Conservation (phyloP, 2,329 filamentous ascomycete species). For the Coniochaeta hoffmannii region DNA sequence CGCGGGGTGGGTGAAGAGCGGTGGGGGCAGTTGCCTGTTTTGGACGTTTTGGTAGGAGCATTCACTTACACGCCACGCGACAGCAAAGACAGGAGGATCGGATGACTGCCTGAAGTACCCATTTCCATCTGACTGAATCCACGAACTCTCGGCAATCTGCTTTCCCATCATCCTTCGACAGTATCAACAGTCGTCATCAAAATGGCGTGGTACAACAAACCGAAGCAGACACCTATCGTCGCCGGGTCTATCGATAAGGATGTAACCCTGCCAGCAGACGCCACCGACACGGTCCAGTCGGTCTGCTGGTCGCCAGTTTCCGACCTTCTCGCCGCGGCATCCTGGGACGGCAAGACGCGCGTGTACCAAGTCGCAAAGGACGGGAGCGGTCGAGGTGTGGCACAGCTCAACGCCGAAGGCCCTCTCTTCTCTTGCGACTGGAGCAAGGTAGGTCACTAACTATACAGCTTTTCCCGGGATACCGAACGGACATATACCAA, state of each 20-base stretch:
- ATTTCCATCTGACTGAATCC: too few relatives aligned
- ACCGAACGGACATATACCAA: conserved; percentile 11
- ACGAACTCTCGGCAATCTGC: background rate
- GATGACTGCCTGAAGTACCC: too few relatives aligned
- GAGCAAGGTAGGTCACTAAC: conserved; percentile 28
- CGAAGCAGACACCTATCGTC: background rate
- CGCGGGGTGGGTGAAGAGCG: too few relatives aligned
- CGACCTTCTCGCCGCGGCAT: conserved; percentile 24
- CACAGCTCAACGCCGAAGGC: conserved; percentile 15
- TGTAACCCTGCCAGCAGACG: conserved; percentile 17
- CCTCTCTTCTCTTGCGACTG: conserved; percentile 28
- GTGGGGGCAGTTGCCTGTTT: background rate
- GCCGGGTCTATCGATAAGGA: background rate
- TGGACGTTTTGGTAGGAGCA: background rate
- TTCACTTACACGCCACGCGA: background rate
- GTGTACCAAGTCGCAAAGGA: conserved; percentile 23
- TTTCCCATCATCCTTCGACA: background rate
- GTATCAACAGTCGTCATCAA: background rate
- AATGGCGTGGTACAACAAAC: background rate
- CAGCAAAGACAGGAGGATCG: too few relatives aligned
- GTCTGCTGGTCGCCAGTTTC: conserved; percentile 26
- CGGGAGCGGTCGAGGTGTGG: conserved; percentile 15
- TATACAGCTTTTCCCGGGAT: conserved; percentile 18
- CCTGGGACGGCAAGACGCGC: conserved; percentile 27
- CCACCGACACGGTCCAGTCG: conserved; percentile 25